Base-by-base conservation (phyloP, 1,284 basidiomycete genomes). In the Coniferiporia weirii region DNA sequence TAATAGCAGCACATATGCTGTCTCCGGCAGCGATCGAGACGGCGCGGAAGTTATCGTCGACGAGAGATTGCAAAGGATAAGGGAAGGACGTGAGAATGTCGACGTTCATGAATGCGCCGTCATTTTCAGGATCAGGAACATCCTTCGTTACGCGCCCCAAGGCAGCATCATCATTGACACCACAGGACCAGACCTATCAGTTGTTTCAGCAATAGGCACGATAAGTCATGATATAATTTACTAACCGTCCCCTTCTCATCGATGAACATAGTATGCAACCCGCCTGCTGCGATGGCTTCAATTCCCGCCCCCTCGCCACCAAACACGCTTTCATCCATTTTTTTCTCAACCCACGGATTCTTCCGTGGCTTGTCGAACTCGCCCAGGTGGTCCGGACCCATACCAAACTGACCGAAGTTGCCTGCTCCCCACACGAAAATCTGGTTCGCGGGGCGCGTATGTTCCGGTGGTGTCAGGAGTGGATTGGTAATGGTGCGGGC, bases 121-220 rank as follows among this genome's bases (percentile, higher is more conserved):
- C 79, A 53, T 85, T 80, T 22, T 82, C 75, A 49, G 85, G 84
- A 68, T 93, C 84, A 8, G 85, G 81, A 43, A 90, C 79, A 58
- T 88, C 81, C 54, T 79, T 76, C 1, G 92, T 95, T 61, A 83
- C 72, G 60, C 93, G 83, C n/a, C 95, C 95, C 27, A 98, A 81
- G 44, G 92, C 90, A 55, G 91, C 94, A 66, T 93, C 89, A 70
- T 98, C 95, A 70, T 98, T 97, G 64, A 93, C 87, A 50, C 94
- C 94, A 74, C 89, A 95, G 8, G 90, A 88, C 83, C 89, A 91
- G 20, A 92, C 76, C 91, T 92, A 67, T 46, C 44, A 46, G 47
- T 57, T 51, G 52, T 51, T 52, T 45, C 27, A 61, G 36, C 55
- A 40, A 47, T 52, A 46, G 47, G 36, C 17, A 8, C 40, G 49